Evolutionary conservation across 805 yeast species (phyloP), one percentile per base, ranked within the genome.

Genomic region (Barnettozyma siamensis): DNA sequence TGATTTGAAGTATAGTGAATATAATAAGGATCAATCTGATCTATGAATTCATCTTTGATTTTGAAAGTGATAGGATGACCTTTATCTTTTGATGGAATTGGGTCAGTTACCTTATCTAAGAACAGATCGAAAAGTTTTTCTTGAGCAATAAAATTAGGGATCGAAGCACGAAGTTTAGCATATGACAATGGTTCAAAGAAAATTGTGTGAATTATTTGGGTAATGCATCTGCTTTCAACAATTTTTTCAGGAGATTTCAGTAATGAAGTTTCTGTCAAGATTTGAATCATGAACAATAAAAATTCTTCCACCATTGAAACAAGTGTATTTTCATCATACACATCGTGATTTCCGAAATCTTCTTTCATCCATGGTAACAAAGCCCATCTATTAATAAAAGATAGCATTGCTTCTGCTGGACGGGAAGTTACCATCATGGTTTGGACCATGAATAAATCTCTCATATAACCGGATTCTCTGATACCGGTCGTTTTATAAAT

Each of bases 161-260:
- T 72, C 13, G 70, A 73, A 2, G 75, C 64, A 43, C 81, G 72
- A 16, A 93, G 62, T 42, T 84, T 84, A 3, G 93, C 76, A 55
- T 80, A 89, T 18, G 78, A 69, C 67, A 80, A 65, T 2, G 83
- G 80, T 24, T 80, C 78, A 65, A 87, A 85, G 47, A 94, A 80
- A n/a, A 91, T 66, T 2, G 78, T 72, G 54, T 93, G 97, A 18
- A 88, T 69, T n/a, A 91, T 77, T 51, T 89, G 96, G 33, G 75
- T 70, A 43, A 66, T 68, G 23, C 88, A 72, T 38, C 79, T 68
- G 12, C 62, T 58, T 42, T 73, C 74, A 10, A 68, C 67, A 1
- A 77, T 67, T 10, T 70, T 76, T 6, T 70, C 70, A 2, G 67
- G 56, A 11, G 79, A 77, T 21, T 64, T 66, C 27, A 87, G 63